A percentile compares a stretch with the other conserved stretches of the same genome.
These are phyloP conservation scores for Aspergillus leporis DNA, from an alignment of 495 filamentous ascomycete genomes.

Conservation along the genomic window DNA sequence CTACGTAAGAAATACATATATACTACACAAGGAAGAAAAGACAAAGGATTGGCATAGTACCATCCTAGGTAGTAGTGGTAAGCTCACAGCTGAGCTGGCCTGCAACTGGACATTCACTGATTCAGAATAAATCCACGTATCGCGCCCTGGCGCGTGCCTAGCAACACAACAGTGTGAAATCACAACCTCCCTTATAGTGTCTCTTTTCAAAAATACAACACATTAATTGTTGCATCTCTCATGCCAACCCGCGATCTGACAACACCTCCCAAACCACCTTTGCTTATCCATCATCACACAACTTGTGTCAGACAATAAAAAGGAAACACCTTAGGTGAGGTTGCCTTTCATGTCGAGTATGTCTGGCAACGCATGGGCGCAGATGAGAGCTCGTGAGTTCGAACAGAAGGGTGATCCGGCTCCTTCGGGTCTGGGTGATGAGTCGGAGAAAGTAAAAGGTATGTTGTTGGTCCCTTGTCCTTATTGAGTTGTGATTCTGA, in stretches of 20 bases:
- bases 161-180: not conserved
- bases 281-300: no score
- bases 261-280: no score
- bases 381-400: slow-evolving; percentile 22
- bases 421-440: not conserved
- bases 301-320: not conserved
- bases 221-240: no score
- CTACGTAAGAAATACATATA: no score
- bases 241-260: no score
- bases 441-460: not conserved
- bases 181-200: no score
- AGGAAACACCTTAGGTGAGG: not conserved
- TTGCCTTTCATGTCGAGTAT: slow-evolving; percentile 15
- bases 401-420: slow-evolving; percentile 10
- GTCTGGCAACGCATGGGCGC: slow-evolving; percentile 34
- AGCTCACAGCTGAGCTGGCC: no score
- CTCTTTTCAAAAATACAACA: no score
- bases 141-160: not conserved
- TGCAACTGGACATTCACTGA: not conserved
- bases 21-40: no score
- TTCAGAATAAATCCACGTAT: not conserved
- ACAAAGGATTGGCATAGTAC: no score
- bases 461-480: not conserved
- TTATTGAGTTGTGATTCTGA: not conserved
- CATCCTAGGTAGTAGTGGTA: no score